Percentiles rank a stretch among this genome's conserved stretches.
Evolutionary conservation across 2,329 filamentous ascomycete species (phyloP).

Genomic region (Cryphonectria naterciae): DNA sequence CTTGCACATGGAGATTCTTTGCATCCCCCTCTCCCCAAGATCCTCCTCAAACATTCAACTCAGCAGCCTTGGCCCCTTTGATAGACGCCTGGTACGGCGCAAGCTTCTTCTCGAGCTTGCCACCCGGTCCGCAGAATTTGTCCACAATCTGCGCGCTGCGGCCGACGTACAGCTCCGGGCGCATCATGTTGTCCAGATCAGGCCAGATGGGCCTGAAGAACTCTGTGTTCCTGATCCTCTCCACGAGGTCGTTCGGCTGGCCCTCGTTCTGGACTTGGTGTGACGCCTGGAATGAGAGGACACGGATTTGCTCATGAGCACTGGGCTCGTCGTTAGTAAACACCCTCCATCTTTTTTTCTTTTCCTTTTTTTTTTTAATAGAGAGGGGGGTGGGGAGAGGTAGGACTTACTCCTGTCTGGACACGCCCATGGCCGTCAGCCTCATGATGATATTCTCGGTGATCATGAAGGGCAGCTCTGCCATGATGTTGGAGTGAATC

Average conservation of each 20-base stretch:
- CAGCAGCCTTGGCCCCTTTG: background rate
- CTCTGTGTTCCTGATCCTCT: conserved; percentile 70
- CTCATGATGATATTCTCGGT: conserved; percentile 77
- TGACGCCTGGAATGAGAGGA: conserved; percentile 77
- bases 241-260: conserved; percentile 78
- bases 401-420: conserved; percentile 69
- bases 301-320: conserved; percentile 80
- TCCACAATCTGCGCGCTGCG: conserved; percentile 52
- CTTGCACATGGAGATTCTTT: background rate
- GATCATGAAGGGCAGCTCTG: conserved; percentile 86
- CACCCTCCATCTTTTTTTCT: too few species aligned
- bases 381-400: too few species aligned
- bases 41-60: background rate
- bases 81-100: conserved; percentile 38
- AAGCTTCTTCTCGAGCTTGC: conserved; percentile 45
- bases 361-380: too few species aligned
- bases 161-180: conserved; percentile 57
- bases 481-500: conserved; percentile 68
- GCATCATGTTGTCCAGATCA: conserved; percentile 65
- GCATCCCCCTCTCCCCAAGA: background rate
- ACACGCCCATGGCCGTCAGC: conserved; percentile 70
- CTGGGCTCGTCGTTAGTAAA: background rate
- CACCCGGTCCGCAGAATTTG: conserved; percentile 46
- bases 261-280: conserved; percentile 64
- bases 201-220: conserved; percentile 67